phyloP scores from a whole-genome alignment of 352 stramenopile species.

The Pythium oligandrum region DNA sequence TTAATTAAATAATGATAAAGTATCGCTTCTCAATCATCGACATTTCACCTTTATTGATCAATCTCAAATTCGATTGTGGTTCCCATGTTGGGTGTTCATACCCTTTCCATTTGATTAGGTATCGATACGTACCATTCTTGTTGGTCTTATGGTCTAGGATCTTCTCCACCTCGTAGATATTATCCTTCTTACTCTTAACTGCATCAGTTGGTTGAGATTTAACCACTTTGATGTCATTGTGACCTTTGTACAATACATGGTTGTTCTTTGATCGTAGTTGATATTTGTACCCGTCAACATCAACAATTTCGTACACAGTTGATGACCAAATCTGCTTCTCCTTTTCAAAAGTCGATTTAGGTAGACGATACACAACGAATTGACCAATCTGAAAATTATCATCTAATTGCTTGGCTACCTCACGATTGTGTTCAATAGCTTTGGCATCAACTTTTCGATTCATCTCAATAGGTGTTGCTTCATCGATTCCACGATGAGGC shows the following conservation, averaged over 20 bases:
- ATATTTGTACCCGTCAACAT: conserved; percentile 19
- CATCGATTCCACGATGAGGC: conserved; percentile 16
- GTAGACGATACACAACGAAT: conserved; percentile 12
- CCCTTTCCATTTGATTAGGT: too few species aligned
- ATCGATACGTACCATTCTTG: too few species aligned
- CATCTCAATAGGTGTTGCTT: conserved; percentile 18
- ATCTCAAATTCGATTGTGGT: too few species aligned
- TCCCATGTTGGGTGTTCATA: too few species aligned
- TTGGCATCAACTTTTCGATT: conserved; percentile 20
- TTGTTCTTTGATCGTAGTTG: conserved; percentile 27
- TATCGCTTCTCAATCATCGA: too few species aligned
- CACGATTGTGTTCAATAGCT: conserved; percentile 21
- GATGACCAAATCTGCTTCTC: conserved; percentile 21
- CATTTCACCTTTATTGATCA: too few species aligned
- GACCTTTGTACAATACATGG: conserved; percentile 19
- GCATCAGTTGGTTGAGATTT: conserved; percentile 13
- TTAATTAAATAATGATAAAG: too few species aligned
- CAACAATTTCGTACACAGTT: conserved; percentile 15
- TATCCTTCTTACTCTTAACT: conserved; percentile 4
- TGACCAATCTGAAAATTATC: not conserved
- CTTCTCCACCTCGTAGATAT: too few species aligned
- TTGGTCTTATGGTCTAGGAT: too few species aligned
- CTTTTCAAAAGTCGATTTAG: not conserved
- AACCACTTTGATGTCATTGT: conserved; percentile 19
- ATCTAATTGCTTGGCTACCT: not conserved